Conservation (phyloP, 2,329 filamentous ascomycete species). For the Sclerotinia sclerotiorum region DNA sequence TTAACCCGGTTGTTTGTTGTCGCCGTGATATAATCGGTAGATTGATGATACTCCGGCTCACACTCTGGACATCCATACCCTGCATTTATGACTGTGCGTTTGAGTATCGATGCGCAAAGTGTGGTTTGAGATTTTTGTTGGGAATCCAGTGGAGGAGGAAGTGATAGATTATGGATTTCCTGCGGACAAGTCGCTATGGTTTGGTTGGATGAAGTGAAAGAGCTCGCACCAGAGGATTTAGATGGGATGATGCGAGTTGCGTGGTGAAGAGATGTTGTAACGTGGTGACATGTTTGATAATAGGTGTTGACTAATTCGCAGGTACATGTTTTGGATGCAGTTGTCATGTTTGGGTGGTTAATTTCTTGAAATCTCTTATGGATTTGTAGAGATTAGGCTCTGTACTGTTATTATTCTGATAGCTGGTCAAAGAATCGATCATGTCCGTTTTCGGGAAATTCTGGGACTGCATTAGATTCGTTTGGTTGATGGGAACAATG, state of each 20-base stretch:
- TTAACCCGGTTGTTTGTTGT: not conserved
- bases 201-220: not conserved
- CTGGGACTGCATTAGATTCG: not conserved
- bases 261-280: slow-evolving; percentile 15
- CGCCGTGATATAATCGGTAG: not conserved
- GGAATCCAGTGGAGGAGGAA: not conserved
- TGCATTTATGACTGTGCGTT: slow-evolving; percentile 13
- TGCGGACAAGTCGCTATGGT: slow-evolving; percentile 14
- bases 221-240: not conserved
- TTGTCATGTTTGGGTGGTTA: not conserved
- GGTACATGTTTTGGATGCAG: not conserved
- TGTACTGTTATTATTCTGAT: not conserved
- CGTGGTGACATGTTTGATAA: slow-evolving; percentile 19
- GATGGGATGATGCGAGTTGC: not conserved
- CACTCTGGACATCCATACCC: slow-evolving; percentile 21
- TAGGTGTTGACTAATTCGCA: slow-evolving; percentile 16
- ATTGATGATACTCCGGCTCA: slow-evolving; percentile 15
- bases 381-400: not conserved
- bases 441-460: not conserved
- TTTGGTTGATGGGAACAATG: not conserved
- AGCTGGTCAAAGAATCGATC: slow-evolving; percentile 1
- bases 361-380: not conserved
- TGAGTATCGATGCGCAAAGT: not conserved
- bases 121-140: not conserved
- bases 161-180: slow-evolving; percentile 15